A percentile compares a stretch with the other conserved stretches of the same genome.
These are phyloP conservation scores for Lentinula guzmanii DNA, from an alignment of 768 basidiomycete genomes.

Conservation along the genomic window DNA sequence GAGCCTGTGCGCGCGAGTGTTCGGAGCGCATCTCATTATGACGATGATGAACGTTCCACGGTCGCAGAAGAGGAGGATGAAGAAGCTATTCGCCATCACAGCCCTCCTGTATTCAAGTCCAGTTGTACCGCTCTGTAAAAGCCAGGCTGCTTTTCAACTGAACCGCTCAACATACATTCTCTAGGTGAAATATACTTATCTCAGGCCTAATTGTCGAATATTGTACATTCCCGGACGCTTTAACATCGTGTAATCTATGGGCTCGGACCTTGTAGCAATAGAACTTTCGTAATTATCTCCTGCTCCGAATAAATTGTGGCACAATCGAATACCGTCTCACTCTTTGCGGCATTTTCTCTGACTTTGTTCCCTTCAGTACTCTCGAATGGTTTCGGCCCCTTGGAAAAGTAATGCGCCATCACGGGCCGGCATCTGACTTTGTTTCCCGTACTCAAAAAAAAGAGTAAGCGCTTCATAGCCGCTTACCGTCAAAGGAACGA, in stretches of 20 bases:
- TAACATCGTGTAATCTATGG: background rate
- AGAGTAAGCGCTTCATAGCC: no score
- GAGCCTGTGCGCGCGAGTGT: background rate
- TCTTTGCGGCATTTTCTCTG: no score
- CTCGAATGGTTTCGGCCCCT: no score
- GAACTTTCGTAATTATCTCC: background rate
- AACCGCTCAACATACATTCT: background rate
- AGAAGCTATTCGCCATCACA: background rate
- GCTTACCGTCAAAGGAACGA: no score
- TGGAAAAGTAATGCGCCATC: no score
- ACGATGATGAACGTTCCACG: conserved; percentile 3
- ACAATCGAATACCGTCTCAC: no score
- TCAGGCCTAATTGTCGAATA: background rate
- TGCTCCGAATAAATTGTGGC: no score
- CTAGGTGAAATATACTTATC: background rate
- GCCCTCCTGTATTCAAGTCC: conserved; percentile 7
- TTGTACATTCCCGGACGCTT: background rate
- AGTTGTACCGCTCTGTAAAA: conserved; percentile 7
- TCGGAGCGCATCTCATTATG: conserved; percentile 5
- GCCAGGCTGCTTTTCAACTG: background rate
- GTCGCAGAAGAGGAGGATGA: conserved; percentile 6
- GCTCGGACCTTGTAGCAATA: background rate
- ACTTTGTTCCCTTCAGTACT: no score
- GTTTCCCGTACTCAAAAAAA: no score
- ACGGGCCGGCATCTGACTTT: no score